Evolutionary conservation across 2,329 filamentous ascomycete genomes (phyloP).

Genomic region (Aquanectria penicillioides): DNA sequence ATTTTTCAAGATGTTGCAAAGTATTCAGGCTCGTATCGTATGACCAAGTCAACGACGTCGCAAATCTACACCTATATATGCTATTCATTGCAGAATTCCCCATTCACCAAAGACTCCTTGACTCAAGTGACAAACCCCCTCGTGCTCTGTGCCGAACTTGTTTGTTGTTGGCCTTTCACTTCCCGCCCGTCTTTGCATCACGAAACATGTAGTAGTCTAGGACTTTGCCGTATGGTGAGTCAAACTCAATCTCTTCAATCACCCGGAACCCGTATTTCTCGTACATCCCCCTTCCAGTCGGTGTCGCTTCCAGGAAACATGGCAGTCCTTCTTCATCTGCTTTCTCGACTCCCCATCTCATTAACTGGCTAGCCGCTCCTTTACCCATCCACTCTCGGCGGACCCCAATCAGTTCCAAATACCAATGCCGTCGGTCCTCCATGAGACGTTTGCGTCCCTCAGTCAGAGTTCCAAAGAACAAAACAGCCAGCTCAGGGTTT

Average conservation of each 20-base stretch:
- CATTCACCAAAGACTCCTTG: neutral
- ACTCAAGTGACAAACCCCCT: neutral
- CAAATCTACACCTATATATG: no score
- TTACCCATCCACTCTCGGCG: constrained; percentile 54
- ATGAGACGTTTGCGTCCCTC: constrained; percentile 50
- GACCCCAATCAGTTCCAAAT: constrained; percentile 59
- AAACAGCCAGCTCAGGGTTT: constrained; percentile 46
- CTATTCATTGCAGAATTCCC: no score
- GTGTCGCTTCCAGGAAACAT: constrained; percentile 62
- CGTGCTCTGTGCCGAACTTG: neutral
- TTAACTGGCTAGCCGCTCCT: constrained; percentile 55
- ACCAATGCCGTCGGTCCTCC: constrained; percentile 56
- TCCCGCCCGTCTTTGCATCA: constrained; percentile 27
- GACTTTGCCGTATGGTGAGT: constrained; percentile 44
- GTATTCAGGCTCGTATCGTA: no score
- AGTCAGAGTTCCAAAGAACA: constrained; percentile 53
- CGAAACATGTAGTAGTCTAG: constrained; percentile 50
- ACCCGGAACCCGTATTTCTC: constrained; percentile 57
- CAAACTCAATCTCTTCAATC: constrained; percentile 48
- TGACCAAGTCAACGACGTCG: no score
- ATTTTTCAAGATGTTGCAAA: neutral
- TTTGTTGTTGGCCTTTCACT: constrained; percentile 11
- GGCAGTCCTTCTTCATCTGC: constrained; percentile 56
- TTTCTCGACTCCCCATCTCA: constrained; percentile 58
- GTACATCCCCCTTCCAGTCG: constrained; percentile 58